Evolutionary conservation across 1,139 yeast species (phyloP).

Genomic region (Candida sojae): DNA sequence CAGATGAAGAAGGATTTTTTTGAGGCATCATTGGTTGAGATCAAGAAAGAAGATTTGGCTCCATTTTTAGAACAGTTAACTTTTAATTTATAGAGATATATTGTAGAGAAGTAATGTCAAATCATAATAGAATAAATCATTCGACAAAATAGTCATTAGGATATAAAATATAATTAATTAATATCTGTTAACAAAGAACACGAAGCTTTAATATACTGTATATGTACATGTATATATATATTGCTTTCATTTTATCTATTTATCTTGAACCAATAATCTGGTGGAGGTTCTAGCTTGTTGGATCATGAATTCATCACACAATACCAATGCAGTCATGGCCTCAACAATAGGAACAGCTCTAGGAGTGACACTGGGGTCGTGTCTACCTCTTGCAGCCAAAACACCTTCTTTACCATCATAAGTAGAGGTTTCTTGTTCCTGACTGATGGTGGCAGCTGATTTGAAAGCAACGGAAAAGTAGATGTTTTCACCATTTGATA

Average conservation of each 20-base stretch:
- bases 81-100: conserved; percentile 14
- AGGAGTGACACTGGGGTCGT: conserved; percentile 97
- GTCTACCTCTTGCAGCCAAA: conserved; percentile 95
- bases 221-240: not conserved
- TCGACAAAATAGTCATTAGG: too few relatives aligned
- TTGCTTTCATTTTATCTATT: not conserved
- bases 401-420: conserved; percentile 87
- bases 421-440: conserved; percentile 84
- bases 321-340: conserved; percentile 93
- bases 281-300: conserved; percentile 79
- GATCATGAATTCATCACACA: conserved; percentile 81
- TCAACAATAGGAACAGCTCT: conserved; percentile 98
- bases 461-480: conserved; percentile 95
- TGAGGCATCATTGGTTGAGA: conserved; percentile 91
- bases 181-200: not conserved
- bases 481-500: conserved; percentile 91
- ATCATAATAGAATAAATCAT: too few relatives aligned
- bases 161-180: too few relatives aligned
- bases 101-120: too few relatives aligned
- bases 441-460: conserved; percentile 96
- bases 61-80: conserved; percentile 82
- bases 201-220: not conserved
- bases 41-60: conserved; percentile 81
- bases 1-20: conserved; percentile 90
- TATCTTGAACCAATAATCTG: conserved; percentile 16